Evolutionary conservation across 2,329 filamentous ascomycete species (phyloP).

Genomic region (Beauveria australis): DNA sequence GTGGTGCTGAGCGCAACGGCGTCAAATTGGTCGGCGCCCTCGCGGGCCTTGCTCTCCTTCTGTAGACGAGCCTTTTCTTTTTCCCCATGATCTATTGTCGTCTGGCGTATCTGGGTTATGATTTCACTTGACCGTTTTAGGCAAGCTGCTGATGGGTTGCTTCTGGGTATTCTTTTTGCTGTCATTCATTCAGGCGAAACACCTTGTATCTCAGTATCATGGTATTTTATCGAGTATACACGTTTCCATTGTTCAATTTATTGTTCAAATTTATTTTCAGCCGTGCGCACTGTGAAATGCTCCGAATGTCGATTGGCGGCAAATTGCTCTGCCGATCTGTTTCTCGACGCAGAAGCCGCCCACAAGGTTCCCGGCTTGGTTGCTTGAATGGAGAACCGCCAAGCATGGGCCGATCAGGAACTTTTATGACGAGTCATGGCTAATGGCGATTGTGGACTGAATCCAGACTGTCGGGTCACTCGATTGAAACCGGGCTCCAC

Average conservation of each 20-base stretch:
- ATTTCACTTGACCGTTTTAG: background rate
- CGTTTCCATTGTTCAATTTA: background rate
- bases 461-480: background rate
- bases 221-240: background rate
- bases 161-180: background rate
- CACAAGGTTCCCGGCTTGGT: background rate
- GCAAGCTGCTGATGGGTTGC: background rate
- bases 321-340: background rate
- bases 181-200: background rate
- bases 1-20: slow-evolving; percentile 15
- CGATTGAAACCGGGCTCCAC: background rate
- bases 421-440: too few species aligned
- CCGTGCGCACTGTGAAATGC: background rate
- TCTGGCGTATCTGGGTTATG: background rate
- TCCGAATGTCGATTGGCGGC: background rate
- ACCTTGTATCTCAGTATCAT: background rate
- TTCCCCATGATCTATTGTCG: background rate
- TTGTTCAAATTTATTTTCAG: background rate
- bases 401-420: background rate
- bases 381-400: background rate
- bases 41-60: slow-evolving; percentile 17
- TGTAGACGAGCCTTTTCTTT: slow-evolving; percentile 13
- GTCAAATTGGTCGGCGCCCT: slow-evolving; percentile 17
- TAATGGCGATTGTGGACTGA: background rate
- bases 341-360: background rate